Conservation (phyloP, 352 stramenopile species). For the Globisporangium okanoganense region DNA sequence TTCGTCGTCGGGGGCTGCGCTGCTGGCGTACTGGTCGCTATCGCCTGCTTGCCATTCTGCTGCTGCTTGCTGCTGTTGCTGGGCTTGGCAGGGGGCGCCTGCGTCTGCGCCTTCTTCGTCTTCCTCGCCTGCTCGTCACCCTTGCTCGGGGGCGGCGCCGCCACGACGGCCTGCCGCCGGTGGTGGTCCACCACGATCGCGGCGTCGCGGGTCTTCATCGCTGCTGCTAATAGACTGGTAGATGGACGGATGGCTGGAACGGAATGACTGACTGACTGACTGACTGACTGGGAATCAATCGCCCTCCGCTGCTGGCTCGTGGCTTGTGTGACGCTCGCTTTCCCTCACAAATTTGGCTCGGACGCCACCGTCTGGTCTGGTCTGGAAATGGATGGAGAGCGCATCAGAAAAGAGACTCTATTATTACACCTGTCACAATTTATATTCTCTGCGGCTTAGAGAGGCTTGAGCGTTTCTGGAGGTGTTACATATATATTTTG, state of each 20-base stretch:
- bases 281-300: slow-evolving; percentile 5
- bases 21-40: background rate
- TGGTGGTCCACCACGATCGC: slow-evolving; percentile 42
- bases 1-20: background rate
- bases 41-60: slow-evolving; percentile 4
- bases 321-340: background rate
- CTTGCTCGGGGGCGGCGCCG: slow-evolving; percentile 18
- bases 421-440: no score
- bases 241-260: background rate
- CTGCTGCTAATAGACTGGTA: background rate
- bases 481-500: no score
- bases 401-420: slow-evolving; percentile 6
- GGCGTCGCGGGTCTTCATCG: slow-evolving; percentile 38
- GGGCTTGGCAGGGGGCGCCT: background rate
- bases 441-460: no score
- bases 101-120: slow-evolving; percentile 24
- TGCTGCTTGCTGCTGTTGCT: slow-evolving; percentile 12
- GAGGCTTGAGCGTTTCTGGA: no score
- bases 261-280: background rate
- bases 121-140: slow-evolving; percentile 26
- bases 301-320: background rate
- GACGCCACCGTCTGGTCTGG: no score
- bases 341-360: slow-evolving; percentile 1
- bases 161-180: slow-evolving; percentile 24
- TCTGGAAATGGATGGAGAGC: slow-evolving; percentile 14